Evolutionary conservation across 495 filamentous ascomycete species (phyloP), one percentile per base, ranked within the genome.

Genomic region (Aspergillus egyptiacus): DNA sequence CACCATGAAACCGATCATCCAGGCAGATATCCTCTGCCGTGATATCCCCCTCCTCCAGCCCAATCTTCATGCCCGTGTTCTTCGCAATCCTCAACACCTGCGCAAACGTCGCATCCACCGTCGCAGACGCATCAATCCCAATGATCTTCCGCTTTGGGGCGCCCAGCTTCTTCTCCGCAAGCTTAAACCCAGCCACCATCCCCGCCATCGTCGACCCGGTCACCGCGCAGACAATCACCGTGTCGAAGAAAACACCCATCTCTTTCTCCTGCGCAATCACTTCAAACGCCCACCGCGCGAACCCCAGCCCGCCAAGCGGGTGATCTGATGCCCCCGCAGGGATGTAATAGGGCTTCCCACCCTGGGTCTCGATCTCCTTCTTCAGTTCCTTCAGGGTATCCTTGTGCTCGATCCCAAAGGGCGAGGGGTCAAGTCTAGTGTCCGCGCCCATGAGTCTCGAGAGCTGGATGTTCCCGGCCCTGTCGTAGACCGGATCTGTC

Each of bases 271-370:
- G 80, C 57, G 67, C 55, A 18, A 56, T 63, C 0, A 85, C 76
- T 59, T 85, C 80, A 39, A 82, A 76, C 38, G 80, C 80, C 76
- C 79, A 85, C 3, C 79, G 57, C 31, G 80, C 80, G 55, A 83
- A 85, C 1, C 82, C 82, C 17, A 85, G 45, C 0, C 81, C 81
- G 1, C 82, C 81, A 0, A 83, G 60, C n/a, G 79, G 78, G 51
- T 86, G 81, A 56, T 83, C 79, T 7, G 78, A 81, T 1, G 79
- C 80, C 1, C 81, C 81, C 0, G 80, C 79, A 1, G 82, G 82
- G 36, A 85, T 83, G 55, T 78, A 83, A 45, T 84, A 86, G 5
- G 80, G 77, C 53, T 69, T 76, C 15, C 68, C 70, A 0, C 81
- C 82, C 0, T 50, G 36, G 0, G 48, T 60, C 5, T 50, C 54